Evolutionary conservation across 306 rosid genomes (phyloP).

Genomic region (Rosa multiflora): DNA sequence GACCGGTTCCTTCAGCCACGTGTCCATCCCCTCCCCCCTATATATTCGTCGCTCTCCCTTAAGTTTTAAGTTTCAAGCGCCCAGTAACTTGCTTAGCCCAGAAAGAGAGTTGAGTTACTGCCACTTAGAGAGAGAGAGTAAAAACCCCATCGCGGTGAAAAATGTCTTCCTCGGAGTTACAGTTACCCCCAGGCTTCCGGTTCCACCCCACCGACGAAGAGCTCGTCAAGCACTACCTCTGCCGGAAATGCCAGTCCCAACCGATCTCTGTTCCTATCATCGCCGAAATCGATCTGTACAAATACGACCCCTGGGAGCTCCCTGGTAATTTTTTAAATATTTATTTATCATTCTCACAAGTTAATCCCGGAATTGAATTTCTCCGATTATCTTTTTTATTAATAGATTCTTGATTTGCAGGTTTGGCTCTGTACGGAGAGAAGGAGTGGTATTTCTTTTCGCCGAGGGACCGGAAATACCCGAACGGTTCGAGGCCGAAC

Average conservation of each 20-base stretch:
- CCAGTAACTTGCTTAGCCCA: conserved; percentile 27
- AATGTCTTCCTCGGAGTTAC: conserved; percentile 55
- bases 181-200: conserved; percentile 87
- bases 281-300: conserved; percentile 87
- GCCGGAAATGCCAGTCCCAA: conserved; percentile 78
- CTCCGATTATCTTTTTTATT: background rate
- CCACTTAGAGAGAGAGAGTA: background rate
- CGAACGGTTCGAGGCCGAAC: conserved; percentile 95
- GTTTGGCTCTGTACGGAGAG: conserved; percentile 71
- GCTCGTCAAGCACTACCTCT: conserved; percentile 84
- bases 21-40: conserved; percentile 32
- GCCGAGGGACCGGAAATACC: conserved; percentile 85
- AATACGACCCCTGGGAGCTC: conserved; percentile 85
- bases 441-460: conserved; percentile 97
- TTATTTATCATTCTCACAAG: background rate
- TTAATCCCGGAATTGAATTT: no score
- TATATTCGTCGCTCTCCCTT: conserved; percentile 51
- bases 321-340: conserved; percentile 45
- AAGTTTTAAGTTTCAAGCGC: conserved; percentile 75
- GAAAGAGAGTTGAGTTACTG: background rate
- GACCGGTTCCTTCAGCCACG: conserved; percentile 37
- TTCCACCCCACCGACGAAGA: conserved; percentile 98
- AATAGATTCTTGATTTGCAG: conserved; percentile 28
- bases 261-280: conserved; percentile 76
- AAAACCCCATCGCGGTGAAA: background rate